These are phyloP conservation scores for Endoconidiophora polonica DNA, from an alignment of 2,329 filamentous ascomycete species.

Conservation along the genomic window DNA sequence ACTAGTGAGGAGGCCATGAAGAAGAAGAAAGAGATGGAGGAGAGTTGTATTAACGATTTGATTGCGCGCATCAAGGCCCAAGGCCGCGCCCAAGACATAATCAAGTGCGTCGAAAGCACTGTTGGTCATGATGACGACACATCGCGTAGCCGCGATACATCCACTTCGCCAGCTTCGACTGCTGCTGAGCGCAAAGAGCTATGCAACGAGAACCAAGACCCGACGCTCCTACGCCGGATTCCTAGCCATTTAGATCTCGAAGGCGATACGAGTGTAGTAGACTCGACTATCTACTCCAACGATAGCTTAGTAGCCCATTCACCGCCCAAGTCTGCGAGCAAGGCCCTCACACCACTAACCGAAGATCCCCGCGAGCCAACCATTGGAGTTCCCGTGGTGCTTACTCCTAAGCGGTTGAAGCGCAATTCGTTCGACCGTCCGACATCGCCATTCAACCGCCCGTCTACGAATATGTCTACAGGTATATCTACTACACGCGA, in stretches of 20 bases:
- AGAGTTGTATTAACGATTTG: conserved; percentile 9
- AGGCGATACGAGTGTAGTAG: conserved; percentile 2
- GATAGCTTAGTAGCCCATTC: too few relatives aligned
- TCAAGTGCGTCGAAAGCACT: conserved; percentile 8
- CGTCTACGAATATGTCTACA: not conserved
- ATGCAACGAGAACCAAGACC: not conserved
- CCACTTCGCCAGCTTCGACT: conserved; percentile 3
- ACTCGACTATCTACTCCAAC: not conserved
- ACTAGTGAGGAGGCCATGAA: conserved; percentile 12
- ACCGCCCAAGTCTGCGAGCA: too few relatives aligned
- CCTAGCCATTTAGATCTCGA: conserved; percentile 5
- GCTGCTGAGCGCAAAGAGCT: not conserved
- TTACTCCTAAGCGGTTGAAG: not conserved
- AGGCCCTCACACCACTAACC: not conserved
- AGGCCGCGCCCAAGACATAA: conserved; percentile 4
- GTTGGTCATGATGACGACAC: conserved; percentile 2
- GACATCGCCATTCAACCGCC: not conserved
- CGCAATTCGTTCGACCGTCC: not conserved
- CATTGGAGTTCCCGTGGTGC: not conserved
- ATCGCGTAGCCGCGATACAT: conserved; percentile 6
- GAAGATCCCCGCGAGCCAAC: not conserved
- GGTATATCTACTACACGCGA: not conserved
- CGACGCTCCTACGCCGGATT: conserved; percentile 5
- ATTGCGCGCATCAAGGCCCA: conserved; percentile 8
- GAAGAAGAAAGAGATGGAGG: conserved; percentile 13